phyloP scores from a whole-genome alignment of 306 rosid species.

The Lotus japonicus region DNA sequence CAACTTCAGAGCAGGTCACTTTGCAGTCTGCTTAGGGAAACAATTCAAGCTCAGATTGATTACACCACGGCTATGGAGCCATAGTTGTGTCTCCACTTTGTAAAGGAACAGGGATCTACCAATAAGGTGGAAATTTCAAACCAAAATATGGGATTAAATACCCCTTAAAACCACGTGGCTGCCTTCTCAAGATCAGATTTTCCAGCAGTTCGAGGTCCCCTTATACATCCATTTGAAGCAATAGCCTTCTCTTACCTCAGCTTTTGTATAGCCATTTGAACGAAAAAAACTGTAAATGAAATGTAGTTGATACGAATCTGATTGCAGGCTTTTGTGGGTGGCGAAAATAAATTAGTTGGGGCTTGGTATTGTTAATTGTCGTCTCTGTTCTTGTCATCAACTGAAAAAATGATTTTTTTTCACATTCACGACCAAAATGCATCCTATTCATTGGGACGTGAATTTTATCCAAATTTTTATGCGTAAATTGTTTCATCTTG shows the following conservation, averaged over 20 bases:
- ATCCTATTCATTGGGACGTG: not conserved
- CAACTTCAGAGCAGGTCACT: slow-evolving; percentile 55
- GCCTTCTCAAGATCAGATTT: slow-evolving; percentile 27
- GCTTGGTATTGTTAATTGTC: not conserved
- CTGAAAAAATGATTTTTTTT: not conserved
- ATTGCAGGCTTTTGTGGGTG: slow-evolving; percentile 16
- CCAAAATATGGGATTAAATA: slow-evolving; percentile 14
- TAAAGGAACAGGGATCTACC: slow-evolving; percentile 25
- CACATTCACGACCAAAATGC: not conserved
- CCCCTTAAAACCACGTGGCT: not conserved
- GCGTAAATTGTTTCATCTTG: not conserved
- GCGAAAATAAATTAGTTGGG: slow-evolving; percentile 17
- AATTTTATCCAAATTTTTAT: not conserved
- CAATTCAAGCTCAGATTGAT: not conserved
- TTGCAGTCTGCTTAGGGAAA: slow-evolving; percentile 67
- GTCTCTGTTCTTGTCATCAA: not conserved
- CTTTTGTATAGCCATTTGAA: slow-evolving; percentile 39
- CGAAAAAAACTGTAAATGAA: slow-evolving; percentile 42
- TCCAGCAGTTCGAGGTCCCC: slow-evolving; percentile 13
- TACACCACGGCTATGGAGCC: slow-evolving; percentile 9
- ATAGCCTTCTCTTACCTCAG: slow-evolving; percentile 7
- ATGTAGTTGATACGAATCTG: slow-evolving; percentile 23
- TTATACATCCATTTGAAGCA: slow-evolving; percentile 19
- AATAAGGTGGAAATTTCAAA: not conserved
- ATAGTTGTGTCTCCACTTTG: slow-evolving; percentile 15